Evolutionary conservation across 2,329 filamentous ascomycete genomes (phyloP).

Genomic region (Domatiomyces catenatus): DNA sequence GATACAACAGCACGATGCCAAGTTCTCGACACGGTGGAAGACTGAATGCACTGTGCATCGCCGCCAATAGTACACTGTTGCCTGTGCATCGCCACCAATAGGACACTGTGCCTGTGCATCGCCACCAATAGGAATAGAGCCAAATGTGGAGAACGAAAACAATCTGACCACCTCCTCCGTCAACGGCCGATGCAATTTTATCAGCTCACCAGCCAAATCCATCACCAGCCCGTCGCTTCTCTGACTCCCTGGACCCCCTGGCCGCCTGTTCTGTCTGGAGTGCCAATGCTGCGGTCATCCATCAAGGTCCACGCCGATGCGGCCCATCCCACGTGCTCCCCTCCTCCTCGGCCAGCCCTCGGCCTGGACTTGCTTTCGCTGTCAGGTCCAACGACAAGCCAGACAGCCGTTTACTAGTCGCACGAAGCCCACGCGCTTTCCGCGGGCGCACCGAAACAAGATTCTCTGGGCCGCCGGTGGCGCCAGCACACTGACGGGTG

Average conservation of each 20-base stretch:
- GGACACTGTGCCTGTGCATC: too few species aligned
- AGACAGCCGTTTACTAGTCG: conserved; percentile 3
- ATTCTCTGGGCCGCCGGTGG: conserved; percentile 13
- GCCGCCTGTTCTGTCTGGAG: background rate
- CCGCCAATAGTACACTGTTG: too few species aligned
- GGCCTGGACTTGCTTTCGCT: conserved; percentile 12
- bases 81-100: too few species aligned
- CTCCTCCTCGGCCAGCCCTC: conserved; percentile 5
- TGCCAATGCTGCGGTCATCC: background rate
- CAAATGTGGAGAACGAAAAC: background rate
- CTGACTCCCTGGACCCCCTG: background rate
- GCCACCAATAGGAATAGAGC: background rate
- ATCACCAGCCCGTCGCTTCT: background rate
- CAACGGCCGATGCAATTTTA: background rate
- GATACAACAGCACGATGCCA: too few species aligned
- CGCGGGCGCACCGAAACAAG: conserved; percentile 4
- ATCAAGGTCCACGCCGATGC: conserved; percentile 5
- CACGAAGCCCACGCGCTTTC: conserved; percentile 5
- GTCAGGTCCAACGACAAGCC: conserved; percentile 4
- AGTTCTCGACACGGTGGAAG: too few species aligned
- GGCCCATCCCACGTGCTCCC: conserved; percentile 4
- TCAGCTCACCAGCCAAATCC: background rate
- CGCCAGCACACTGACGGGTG: conserved; percentile 4
- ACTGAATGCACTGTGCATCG: too few species aligned
- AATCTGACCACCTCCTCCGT: background rate